phyloP scores from a whole-genome alignment of 345 rosid species.

The Sonneratia caseolaris region DNA sequence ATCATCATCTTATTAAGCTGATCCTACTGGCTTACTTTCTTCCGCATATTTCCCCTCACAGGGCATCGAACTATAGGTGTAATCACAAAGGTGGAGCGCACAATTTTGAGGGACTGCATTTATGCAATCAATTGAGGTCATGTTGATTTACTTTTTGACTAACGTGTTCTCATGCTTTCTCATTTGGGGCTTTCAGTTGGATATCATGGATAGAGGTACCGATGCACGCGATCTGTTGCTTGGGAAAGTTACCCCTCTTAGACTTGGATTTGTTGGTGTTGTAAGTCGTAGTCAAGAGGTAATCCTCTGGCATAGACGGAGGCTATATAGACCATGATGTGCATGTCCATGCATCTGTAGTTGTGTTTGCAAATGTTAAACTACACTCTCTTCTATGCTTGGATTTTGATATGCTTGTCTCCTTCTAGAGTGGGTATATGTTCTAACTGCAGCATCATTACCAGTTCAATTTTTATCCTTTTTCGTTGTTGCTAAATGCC shows the following conservation, averaged over 20 bases:
- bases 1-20: neutral
- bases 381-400: neutral
- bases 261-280: constrained; percentile 92
- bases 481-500: neutral
- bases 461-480: neutral
- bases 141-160: neutral
- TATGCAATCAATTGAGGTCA: neutral
- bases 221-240: constrained; percentile 83
- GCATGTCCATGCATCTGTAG: neutral
- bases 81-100: constrained; percentile 61
- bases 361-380: neutral
- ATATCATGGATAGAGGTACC: constrained; percentile 99
- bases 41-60: constrained; percentile 18
- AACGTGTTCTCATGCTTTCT: constrained; percentile 1
- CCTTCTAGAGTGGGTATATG: neutral
- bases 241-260: constrained; percentile 83
- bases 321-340: constrained; percentile 1
- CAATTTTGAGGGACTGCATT: constrained; percentile 1
- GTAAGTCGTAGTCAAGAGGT: constrained; percentile 98
- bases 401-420: neutral
- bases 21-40: constrained; percentile 7
- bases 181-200: constrained; percentile 47
- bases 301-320: constrained; percentile 8
- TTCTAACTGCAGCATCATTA: neutral
- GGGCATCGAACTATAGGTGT: constrained; percentile 87